Conservation (phyloP, 768 basidiomycete species). For the Hygrocybe coccinea region DNA sequence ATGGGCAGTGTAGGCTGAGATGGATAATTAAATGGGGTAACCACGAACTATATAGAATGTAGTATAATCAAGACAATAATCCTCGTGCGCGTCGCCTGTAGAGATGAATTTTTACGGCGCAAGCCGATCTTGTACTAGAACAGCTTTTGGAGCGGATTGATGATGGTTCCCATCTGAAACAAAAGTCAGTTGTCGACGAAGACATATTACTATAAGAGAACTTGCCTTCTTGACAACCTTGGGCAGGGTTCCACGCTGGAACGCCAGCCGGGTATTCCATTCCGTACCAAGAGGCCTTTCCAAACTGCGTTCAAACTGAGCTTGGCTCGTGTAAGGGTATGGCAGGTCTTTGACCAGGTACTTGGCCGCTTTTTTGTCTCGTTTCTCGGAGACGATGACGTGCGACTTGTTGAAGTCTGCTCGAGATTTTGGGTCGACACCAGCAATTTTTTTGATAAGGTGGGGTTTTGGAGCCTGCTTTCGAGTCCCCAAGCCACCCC, state of each 20-base stretch:
- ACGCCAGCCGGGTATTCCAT: conserved; percentile 87
- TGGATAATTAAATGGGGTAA: background rate
- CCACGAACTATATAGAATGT: background rate
- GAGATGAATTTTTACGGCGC: background rate
- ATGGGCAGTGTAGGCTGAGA: conserved; percentile 26
- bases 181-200: conserved; percentile 4
- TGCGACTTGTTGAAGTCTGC: conserved; percentile 81
- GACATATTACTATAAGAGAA: conserved; percentile 3
- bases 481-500: conserved; percentile 78
- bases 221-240: conserved; percentile 81
- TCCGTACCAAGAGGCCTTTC: conserved; percentile 79
- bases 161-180: conserved; percentile 60
- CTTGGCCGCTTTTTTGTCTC: conserved; percentile 88
- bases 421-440: conserved; percentile 72
- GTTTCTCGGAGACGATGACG: conserved; percentile 93
- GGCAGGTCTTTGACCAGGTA: conserved; percentile 90
- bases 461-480: conserved; percentile 59
- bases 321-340: conserved; percentile 88
- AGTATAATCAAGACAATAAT: background rate
- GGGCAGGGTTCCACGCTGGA: conserved; percentile 81
- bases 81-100: background rate
- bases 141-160: conserved; percentile 61
- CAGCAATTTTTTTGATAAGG: conserved; percentile 76
- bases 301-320: conserved; percentile 86
- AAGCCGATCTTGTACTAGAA: conserved; percentile 1